phyloP scores from a whole-genome alignment of 768 basidiomycete genomes.

The Polyporus arcularius region DNA sequence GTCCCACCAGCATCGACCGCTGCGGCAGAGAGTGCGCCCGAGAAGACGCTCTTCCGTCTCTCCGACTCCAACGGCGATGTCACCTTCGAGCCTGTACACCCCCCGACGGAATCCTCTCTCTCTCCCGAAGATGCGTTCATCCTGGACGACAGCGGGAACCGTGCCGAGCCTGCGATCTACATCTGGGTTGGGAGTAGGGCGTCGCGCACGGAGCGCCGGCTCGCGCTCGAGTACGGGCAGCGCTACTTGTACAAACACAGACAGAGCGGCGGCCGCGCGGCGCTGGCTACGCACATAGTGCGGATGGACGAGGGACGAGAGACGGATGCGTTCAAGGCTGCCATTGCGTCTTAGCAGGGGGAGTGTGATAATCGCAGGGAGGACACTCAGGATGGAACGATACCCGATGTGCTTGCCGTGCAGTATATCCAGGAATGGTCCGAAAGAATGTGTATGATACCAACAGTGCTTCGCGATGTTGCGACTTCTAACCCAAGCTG shows the following conservation, averaged over 20 bases:
- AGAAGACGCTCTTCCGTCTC: constrained; percentile 39
- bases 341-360: constrained; percentile 21
- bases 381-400: neutral
- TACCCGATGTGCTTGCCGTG: too few species aligned
- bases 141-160: constrained; percentile 44
- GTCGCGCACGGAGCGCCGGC: constrained; percentile 47
- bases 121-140: constrained; percentile 53
- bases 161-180: constrained; percentile 46
- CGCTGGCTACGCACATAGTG: constrained; percentile 42
- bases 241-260: constrained; percentile 47
- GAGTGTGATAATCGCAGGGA: too few species aligned
- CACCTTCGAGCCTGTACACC: constrained; percentile 38
- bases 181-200: constrained; percentile 59
- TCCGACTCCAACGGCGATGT: constrained; percentile 47
- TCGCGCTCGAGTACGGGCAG: constrained; percentile 59
- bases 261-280: constrained; percentile 19
- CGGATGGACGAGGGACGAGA: constrained; percentile 59
- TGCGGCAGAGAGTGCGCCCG: constrained; percentile 27
- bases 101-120: constrained; percentile 36
- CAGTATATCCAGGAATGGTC: too few species aligned
- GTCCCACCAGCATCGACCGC: constrained; percentile 15
- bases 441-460: too few species aligned
- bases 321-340: constrained; percentile 45
- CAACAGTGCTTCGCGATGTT: too few species aligned
- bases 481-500: too few species aligned